Percentiles rank a stretch among this genome's conserved stretches.
Evolutionary conservation across 352 stramenopile genomes (phyloP).

Genomic region (Phytophthora pini): DNA sequence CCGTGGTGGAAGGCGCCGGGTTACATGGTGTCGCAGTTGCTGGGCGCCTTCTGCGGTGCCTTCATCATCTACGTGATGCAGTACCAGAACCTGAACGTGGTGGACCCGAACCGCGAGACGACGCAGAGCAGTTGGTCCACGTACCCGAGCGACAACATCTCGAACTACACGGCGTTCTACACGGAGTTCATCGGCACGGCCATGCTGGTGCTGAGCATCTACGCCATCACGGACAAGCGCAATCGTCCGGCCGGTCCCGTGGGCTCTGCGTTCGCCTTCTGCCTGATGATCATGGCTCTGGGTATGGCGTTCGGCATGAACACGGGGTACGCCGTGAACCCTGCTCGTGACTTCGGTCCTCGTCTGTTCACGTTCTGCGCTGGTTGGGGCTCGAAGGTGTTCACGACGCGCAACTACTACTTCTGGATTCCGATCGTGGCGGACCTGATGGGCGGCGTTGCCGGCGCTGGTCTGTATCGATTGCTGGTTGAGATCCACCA

Average conservation of each 20-base stretch:
- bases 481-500: slow-evolving; percentile 49
- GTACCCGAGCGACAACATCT: too few relatives aligned
- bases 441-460: slow-evolving; percentile 34
- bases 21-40: too few relatives aligned
- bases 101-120: too few relatives aligned
- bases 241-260: slow-evolving; percentile 47
- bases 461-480: slow-evolving; percentile 29
- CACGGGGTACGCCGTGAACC: slow-evolving; percentile 59
- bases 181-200: too few relatives aligned
- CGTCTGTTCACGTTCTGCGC: slow-evolving; percentile 40
- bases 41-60: too few relatives aligned
- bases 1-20: too few relatives aligned
- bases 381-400: slow-evolving; percentile 53
- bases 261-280: slow-evolving; percentile 12
- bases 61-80: too few relatives aligned
- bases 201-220: too few relatives aligned
- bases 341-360: slow-evolving; percentile 57
- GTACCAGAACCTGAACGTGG: too few relatives aligned
- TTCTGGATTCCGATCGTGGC: slow-evolving; percentile 37
- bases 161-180: too few relatives aligned
- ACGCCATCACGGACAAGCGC: slow-evolving; percentile 30
- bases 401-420: slow-evolving; percentile 47
- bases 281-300: slow-evolving; percentile 54
- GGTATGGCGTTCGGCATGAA: slow-evolving; percentile 64
- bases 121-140: too few relatives aligned